phyloP scores from a whole-genome alignment of 306 rosid species.

The Prosopis cineraria region DNA sequence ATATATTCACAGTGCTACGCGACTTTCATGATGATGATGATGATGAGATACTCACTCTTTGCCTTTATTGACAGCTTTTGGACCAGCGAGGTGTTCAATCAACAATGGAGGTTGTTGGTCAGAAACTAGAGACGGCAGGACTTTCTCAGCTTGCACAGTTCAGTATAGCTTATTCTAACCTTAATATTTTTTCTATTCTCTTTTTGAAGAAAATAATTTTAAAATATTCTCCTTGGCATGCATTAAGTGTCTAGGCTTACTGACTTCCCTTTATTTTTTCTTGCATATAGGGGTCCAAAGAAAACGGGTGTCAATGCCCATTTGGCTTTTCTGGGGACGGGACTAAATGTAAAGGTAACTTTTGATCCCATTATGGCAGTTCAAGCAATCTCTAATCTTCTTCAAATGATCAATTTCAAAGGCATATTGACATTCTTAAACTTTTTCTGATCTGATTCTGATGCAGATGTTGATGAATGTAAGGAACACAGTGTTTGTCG shows the following conservation, averaged over 20 bases:
- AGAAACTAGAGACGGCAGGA: constrained; percentile 46
- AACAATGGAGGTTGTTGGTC: constrained; percentile 97
- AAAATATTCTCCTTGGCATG: constrained; percentile 20
- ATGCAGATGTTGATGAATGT: constrained; percentile 54
- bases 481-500: constrained; percentile 52
- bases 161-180: constrained; percentile 50
- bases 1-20: background rate
- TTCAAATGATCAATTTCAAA: background rate
- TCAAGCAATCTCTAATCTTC: background rate
- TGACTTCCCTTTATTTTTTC: constrained; percentile 3
- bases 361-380: constrained; percentile 15
- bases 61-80: constrained; percentile 67
- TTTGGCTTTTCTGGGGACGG: constrained; percentile 75
- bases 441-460: constrained; percentile 23
- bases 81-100: constrained; percentile 86
- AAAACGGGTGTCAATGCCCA: constrained; percentile 78
- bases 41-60: constrained; percentile 9
- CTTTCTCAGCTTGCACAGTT: constrained; percentile 94
- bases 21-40: constrained; percentile 29
- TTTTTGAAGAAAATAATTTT: background rate
- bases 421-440: background rate
- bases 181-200: too few species aligned
- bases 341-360: constrained; percentile 66
- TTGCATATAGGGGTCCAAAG: constrained; percentile 54
- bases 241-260: constrained; percentile 29